phyloP scores from a whole-genome alignment of 345 rosid genomes.

The Gossypium bickii region DNA sequence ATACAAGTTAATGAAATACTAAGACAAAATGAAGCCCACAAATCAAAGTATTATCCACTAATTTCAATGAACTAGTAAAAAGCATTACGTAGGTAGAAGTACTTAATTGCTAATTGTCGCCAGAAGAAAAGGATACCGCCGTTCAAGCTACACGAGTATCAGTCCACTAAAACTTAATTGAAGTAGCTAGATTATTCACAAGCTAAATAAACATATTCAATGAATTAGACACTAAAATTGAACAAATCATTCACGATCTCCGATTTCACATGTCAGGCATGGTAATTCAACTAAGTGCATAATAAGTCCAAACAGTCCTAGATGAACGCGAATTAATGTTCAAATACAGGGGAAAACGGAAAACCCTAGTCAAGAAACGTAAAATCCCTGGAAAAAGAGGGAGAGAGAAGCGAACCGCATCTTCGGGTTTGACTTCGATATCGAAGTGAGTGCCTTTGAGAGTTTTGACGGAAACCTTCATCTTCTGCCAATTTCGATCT shows the following conservation, averaged over 20 bases:
- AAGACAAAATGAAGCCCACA: background rate
- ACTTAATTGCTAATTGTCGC: background rate
- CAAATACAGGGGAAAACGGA: background rate
- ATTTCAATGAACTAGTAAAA: background rate
- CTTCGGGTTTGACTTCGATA: constrained; percentile 60
- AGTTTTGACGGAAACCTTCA: constrained; percentile 74
- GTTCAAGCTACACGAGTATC: background rate
- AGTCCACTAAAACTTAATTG: background rate
- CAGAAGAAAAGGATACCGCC: background rate
- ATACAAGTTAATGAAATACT: background rate
- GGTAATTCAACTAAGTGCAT: background rate
- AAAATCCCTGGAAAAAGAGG: background rate
- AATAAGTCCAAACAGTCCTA: background rate
- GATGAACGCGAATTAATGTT: constrained; percentile 11
- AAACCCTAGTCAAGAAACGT: background rate
- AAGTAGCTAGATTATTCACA: background rate
- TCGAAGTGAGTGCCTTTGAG: constrained; percentile 70
- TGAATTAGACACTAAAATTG: background rate
- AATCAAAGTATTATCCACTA: background rate
- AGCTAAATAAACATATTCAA: background rate
- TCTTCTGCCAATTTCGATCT: constrained; percentile 28
- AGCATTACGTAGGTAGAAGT: background rate
- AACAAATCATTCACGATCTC: constrained; percentile 3
- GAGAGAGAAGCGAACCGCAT: constrained; percentile 35
- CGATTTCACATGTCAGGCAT: background rate